Conservation (phyloP, 73 alveolate genomes). For the Loxodes magnus region DNA sequence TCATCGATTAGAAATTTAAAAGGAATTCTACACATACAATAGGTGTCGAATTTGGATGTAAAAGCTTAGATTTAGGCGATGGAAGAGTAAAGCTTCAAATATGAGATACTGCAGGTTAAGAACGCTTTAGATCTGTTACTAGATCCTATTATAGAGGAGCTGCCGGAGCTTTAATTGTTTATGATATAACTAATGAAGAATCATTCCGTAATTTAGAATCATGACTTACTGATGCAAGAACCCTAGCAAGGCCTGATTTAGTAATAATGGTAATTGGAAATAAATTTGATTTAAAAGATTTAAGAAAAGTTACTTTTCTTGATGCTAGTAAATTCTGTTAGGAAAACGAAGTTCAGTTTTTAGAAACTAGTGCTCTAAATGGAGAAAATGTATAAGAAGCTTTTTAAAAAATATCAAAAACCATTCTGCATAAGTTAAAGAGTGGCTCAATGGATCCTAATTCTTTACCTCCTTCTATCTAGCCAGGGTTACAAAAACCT, state of each 20-base stretch:
- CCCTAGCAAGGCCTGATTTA: slow-evolving; percentile 33
- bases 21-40: slow-evolving; percentile 70
- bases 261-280: slow-evolving; percentile 30
- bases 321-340: slow-evolving; percentile 18
- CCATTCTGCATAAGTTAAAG: slow-evolving; percentile 14
- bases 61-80: slow-evolving; percentile 50
- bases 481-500: too few relatives aligned
- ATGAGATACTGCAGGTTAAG: slow-evolving; percentile 98
- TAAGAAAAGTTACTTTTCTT: slow-evolving; percentile 14
- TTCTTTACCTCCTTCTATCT: background rate
- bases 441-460: background rate
- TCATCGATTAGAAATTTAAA: slow-evolving; percentile 54
- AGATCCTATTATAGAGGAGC: slow-evolving; percentile 78
- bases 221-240: slow-evolving; percentile 59
- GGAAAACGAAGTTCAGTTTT: slow-evolving; percentile 9
- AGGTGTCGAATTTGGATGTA: slow-evolving; percentile 91
- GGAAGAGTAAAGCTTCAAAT: slow-evolving; percentile 52
- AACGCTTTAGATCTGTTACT: slow-evolving; percentile 74
- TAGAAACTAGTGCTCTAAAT: slow-evolving; percentile 25
- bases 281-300: slow-evolving; percentile 28
- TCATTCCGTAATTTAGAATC: slow-evolving; percentile 42
- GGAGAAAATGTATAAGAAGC: slow-evolving; percentile 25
- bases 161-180: slow-evolving; percentile 73
- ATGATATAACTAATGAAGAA: slow-evolving; percentile 39
- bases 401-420: slow-evolving; percentile 9